A percentile compares a stretch with the other conserved stretches of the same genome.
phyloP scores from a whole-genome alignment of 345 rosid species.

The Kandelia obovata region DNA sequence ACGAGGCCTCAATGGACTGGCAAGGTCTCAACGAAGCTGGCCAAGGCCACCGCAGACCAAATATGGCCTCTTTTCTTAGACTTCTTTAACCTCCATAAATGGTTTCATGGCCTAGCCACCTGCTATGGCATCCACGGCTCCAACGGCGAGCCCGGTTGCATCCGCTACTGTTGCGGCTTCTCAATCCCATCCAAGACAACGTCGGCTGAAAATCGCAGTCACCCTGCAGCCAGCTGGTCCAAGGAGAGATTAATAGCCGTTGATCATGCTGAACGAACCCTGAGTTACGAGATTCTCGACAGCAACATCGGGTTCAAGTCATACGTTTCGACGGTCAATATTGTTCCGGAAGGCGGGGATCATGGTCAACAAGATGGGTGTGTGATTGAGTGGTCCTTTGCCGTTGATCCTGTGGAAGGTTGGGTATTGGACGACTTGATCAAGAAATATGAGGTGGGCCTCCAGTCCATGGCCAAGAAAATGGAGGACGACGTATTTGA shows the following conservation, averaged over 20 bases:
- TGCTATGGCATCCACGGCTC: slow-evolving; percentile 49
- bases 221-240: slow-evolving; percentile 33
- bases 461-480: slow-evolving; percentile 28
- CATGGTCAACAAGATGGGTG: slow-evolving; percentile 35
- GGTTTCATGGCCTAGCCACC: slow-evolving; percentile 32
- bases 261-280: slow-evolving; percentile 29
- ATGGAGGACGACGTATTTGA: slow-evolving; percentile 29
- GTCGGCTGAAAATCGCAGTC: neutral
- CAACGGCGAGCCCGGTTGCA: slow-evolving; percentile 60
- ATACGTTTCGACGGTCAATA: slow-evolving; percentile 45
- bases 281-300: slow-evolving; percentile 55
- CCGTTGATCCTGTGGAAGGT: slow-evolving; percentile 56
- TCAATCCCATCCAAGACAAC: slow-evolving; percentile 27
- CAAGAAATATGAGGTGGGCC: slow-evolving; percentile 31
- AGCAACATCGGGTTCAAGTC: slow-evolving; percentile 54
- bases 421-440: slow-evolving; percentile 39
- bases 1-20: slow-evolving; percentile 40
- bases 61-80: slow-evolving; percentile 49
- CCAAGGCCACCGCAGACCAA: slow-evolving; percentile 38
- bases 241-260: slow-evolving; percentile 47
- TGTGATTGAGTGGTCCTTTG: slow-evolving; percentile 54
- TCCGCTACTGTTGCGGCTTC: slow-evolving; percentile 45
- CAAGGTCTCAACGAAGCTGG: slow-evolving; percentile 33
- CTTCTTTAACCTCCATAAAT: slow-evolving; percentile 56
- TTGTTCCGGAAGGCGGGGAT: slow-evolving; percentile 21